These are phyloP conservation scores for Paspalum vaginatum DNA, from an alignment of 176 grass and related monocot species.

Conservation along the genomic window DNA sequence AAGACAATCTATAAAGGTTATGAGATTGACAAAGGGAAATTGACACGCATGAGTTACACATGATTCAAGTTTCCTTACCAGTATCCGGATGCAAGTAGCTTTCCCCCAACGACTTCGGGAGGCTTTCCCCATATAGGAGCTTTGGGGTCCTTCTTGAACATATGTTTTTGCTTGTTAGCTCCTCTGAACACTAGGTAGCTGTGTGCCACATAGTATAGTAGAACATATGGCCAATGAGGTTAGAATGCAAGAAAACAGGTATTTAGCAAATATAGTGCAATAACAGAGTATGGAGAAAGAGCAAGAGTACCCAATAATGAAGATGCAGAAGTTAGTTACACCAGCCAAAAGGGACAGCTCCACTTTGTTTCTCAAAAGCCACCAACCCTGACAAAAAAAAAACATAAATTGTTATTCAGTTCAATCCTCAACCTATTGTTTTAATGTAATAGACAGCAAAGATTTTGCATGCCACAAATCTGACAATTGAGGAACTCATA, in stretches of 20 bases:
- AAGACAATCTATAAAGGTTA: neutral
- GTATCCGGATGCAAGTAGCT: constrained; percentile 90
- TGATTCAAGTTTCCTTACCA: constrained; percentile 53
- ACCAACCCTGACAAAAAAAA: constrained; percentile 79
- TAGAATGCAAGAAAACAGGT: constrained; percentile 20
- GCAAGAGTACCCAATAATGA: constrained; percentile 73
- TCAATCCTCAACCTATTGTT: constrained; percentile 5
- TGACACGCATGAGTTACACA: neutral
- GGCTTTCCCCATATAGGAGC: constrained; percentile 88
- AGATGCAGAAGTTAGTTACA: constrained; percentile 68
- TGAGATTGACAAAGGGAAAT: constrained; percentile 15
- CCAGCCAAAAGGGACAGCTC: constrained; percentile 61
- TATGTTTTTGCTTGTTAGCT: constrained; percentile 95
- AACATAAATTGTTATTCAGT: constrained; percentile 7
- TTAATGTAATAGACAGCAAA: neutral
- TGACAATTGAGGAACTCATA: neutral
- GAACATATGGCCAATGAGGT: constrained; percentile 19
- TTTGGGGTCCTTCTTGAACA: constrained; percentile 96
- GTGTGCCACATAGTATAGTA: constrained; percentile 26
- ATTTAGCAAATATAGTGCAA: constrained; percentile 5
- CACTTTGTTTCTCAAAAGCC: constrained; percentile 86
- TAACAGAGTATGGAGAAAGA: constrained; percentile 7
- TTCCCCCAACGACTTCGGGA: constrained; percentile 87
- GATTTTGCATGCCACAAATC: constrained; percentile 5
- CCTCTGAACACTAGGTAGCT: constrained; percentile 94